Evolutionary conservation across 768 basidiomycete genomes (phyloP).

Genomic region (Lactarius deliciosus): DNA sequence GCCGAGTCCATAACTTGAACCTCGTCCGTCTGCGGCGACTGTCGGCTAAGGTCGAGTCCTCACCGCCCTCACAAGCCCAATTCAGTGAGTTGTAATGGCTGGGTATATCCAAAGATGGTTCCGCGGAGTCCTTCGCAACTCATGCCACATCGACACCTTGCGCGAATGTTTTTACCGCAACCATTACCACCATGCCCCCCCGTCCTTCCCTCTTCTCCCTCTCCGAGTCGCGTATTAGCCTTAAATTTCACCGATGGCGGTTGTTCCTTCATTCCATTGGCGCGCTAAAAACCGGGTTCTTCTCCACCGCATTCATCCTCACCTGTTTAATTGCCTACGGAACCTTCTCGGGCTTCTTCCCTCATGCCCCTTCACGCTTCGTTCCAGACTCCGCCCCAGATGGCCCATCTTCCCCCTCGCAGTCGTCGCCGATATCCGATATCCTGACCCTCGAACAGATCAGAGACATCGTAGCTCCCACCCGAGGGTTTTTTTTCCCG

Average conservation of each 20-base stretch:
- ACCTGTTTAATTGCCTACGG: conserved; percentile 14
- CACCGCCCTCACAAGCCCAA: too few relatives aligned
- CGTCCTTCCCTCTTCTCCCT: background rate
- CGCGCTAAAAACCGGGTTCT: background rate
- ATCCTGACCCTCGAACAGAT: conserved; percentile 37
- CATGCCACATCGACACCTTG: too few relatives aligned
- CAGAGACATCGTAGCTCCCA: conserved; percentile 37
- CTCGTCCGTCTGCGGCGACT: too few relatives aligned
- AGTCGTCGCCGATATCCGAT: background rate
- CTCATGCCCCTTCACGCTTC: background rate
- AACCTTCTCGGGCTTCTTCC: conserved; percentile 6
- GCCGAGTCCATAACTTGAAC: too few relatives aligned
- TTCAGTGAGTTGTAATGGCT: too few relatives aligned
- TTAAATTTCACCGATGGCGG: conserved; percentile 3
- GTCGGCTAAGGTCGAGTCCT: too few relatives aligned
- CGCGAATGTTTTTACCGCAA: too few relatives aligned
- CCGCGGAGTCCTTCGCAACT: too few relatives aligned
- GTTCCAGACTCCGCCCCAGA: background rate
- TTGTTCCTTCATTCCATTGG: background rate
- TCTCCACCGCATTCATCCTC: conserved; percentile 18
- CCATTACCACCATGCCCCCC: background rate
- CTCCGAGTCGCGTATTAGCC: background rate
- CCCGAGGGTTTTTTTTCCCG: conserved; percentile 43
- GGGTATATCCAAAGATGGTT: too few relatives aligned
- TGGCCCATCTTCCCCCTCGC: background rate